A percentile compares a stretch with the other conserved stretches of the same genome.
Conservation (phyloP, 495 filamentous ascomycete species). For the Podospora pseudocomata region DNA sequence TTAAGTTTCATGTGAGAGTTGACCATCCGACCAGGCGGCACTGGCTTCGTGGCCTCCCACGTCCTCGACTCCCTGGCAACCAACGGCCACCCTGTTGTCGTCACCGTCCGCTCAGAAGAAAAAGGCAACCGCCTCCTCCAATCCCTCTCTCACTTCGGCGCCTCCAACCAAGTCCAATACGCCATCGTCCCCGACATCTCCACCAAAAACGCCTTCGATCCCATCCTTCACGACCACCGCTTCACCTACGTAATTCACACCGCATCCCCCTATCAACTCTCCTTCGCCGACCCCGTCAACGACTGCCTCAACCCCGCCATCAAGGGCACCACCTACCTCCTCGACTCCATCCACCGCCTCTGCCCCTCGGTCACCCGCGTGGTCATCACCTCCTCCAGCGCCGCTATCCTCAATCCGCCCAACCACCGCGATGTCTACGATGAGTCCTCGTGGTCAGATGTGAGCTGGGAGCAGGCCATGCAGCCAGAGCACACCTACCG, state of each 20-base stretch:
- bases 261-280: constrained; percentile 42
- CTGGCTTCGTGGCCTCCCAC: constrained; percentile 43
- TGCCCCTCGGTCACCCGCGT: constrained; percentile 39
- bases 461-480: constrained; percentile 37
- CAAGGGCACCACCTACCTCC: constrained; percentile 40
- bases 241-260: constrained; percentile 45
- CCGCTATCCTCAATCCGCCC: constrained; percentile 36
- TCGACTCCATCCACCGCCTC: constrained; percentile 34
- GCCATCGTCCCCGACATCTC: constrained; percentile 39
- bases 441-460: constrained; percentile 38
- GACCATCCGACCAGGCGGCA: constrained; percentile 28
- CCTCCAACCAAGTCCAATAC: constrained; percentile 25
- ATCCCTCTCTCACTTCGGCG: constrained; percentile 19
- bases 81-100: constrained; percentile 34
- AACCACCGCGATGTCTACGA: constrained; percentile 40
- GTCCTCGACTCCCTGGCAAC: constrained; percentile 36
- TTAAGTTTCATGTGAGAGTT: background rate
- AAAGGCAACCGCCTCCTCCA: constrained; percentile 38
- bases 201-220: constrained; percentile 33
- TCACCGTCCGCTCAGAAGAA: constrained; percentile 39
- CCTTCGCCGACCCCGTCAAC: constrained; percentile 34
- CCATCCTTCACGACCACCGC: constrained; percentile 30
- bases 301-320: constrained; percentile 45
- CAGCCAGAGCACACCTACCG: constrained; percentile 34
- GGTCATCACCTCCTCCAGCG: constrained; percentile 46